These are phyloP conservation scores for Cordyceps farinosa DNA, from an alignment of 2,329 filamentous ascomycete species.

Conservation along the genomic window DNA sequence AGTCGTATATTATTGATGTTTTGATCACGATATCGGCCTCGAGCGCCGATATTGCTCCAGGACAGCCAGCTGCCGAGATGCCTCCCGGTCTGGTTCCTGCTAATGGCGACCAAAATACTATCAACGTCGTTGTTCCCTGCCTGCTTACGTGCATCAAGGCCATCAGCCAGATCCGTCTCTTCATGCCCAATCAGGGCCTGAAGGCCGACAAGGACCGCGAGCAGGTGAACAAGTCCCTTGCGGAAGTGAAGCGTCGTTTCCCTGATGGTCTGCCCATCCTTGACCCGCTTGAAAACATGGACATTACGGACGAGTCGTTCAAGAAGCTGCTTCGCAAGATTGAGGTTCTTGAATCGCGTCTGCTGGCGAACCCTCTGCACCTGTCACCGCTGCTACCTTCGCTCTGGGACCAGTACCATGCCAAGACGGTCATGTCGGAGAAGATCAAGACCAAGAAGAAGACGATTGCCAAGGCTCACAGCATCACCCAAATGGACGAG, in stretches of 20 bases:
- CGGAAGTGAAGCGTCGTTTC: constrained; percentile 82
- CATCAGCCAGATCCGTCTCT: constrained; percentile 79
- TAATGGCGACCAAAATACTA: constrained; percentile 28
- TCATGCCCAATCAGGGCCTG: constrained; percentile 71
- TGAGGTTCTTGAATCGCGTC: constrained; percentile 86
- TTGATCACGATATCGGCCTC: constrained; percentile 59
- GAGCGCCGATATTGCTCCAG: constrained; percentile 41
- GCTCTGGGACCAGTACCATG: constrained; percentile 81
- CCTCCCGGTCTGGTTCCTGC: constrained; percentile 55
- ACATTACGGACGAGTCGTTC: constrained; percentile 86
- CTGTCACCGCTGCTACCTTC: constrained; percentile 79
- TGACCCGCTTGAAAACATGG: constrained; percentile 95
- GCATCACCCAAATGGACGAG: constrained; percentile 90
- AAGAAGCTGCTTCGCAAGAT: constrained; percentile 94
- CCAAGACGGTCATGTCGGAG: constrained; percentile 70
- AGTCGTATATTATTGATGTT: constrained; percentile 80
- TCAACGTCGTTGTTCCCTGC: constrained; percentile 61
- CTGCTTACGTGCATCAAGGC: constrained; percentile 80
- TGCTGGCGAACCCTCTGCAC: constrained; percentile 86
- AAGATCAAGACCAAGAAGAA: constrained; percentile 88
- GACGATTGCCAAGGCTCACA: constrained; percentile 77
- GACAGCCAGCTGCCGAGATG: constrained; percentile 42
- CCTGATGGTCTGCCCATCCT: constrained; percentile 86
- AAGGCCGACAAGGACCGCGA: constrained; percentile 61
- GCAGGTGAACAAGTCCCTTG: constrained; percentile 65